Percentiles rank a stretch among this genome's conserved stretches.
phyloP scores from a whole-genome alignment of 495 filamentous ascomycete genomes.

The Jackrogersella minutella region DNA sequence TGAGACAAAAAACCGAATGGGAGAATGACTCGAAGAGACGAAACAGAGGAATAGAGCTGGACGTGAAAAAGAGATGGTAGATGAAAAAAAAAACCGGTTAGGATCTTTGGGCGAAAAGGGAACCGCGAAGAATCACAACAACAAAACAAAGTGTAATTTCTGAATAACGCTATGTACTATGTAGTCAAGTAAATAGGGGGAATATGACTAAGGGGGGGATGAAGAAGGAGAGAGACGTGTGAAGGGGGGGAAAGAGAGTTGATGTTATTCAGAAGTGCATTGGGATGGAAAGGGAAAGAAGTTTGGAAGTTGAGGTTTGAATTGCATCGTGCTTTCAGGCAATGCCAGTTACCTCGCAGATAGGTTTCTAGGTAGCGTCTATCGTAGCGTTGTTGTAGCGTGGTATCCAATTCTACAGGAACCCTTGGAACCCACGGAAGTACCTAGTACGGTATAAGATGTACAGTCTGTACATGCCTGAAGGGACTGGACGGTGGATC shows the following conservation, averaged over 20 bases:
- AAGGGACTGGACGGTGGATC: background rate
- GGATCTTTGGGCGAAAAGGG: slow-evolving; percentile 35
- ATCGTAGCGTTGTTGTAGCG: slow-evolving; percentile 12
- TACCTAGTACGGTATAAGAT: background rate
- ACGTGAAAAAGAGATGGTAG: slow-evolving; percentile 36
- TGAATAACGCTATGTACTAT: slow-evolving; percentile 48
- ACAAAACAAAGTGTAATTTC: slow-evolving; percentile 46
- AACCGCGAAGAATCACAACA: slow-evolving; percentile 42
- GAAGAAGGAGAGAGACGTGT: slow-evolving; percentile 44
- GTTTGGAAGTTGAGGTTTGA: slow-evolving; percentile 44
- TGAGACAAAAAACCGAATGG: slow-evolving; percentile 29
- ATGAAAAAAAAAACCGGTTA: slow-evolving; percentile 33
- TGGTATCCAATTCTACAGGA: slow-evolving; percentile 31
- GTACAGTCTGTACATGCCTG: background rate
- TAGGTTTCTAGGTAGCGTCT: slow-evolving; percentile 1
- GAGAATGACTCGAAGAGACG: slow-evolving; percentile 29
- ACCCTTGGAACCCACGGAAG: too few species aligned
- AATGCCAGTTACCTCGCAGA: slow-evolving; percentile 21
- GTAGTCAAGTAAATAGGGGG: slow-evolving; percentile 45
- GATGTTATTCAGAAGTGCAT: slow-evolving; percentile 52
- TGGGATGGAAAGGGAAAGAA: slow-evolving; percentile 47
- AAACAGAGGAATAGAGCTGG: slow-evolving; percentile 6
- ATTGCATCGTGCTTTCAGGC: slow-evolving; percentile 23
- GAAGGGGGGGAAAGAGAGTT: slow-evolving; percentile 48
- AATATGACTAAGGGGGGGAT: slow-evolving; percentile 39